Conservation (phyloP, 2,329 filamentous ascomycete species). For the Lomentospora prolificans region DNA sequence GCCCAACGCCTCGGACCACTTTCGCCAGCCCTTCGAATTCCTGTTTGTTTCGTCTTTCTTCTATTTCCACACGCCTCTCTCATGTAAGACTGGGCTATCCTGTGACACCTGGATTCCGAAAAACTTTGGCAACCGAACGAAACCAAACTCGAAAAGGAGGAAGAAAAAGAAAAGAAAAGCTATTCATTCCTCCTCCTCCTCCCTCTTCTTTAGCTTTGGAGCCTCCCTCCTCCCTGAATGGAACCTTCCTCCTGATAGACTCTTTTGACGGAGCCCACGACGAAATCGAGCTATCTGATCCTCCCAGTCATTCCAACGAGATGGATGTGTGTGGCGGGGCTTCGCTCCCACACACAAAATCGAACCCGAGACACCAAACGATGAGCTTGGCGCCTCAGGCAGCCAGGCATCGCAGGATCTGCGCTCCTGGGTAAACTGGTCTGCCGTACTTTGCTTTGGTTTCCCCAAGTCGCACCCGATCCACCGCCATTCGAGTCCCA, state of each 20-base stretch:
- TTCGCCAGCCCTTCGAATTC: background rate
- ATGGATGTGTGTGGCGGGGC: slow-evolving; percentile 4
- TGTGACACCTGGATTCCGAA: background rate
- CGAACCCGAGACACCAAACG: background rate
- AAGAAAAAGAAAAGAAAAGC: background rate
- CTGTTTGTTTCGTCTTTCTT: slow-evolving; percentile 1
- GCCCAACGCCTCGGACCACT: background rate
- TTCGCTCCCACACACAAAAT: slow-evolving; percentile 1
- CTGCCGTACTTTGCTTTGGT: background rate
- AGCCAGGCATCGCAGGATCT: background rate
- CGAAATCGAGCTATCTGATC: background rate
- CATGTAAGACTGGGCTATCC: background rate
- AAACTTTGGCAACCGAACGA: background rate
- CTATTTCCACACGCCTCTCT: background rate
- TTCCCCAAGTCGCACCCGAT: background rate
- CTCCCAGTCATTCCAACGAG: background rate
- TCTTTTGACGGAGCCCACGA: too few relatives aligned
- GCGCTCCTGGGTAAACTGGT: background rate
- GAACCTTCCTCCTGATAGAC: background rate
- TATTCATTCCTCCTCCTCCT: too few relatives aligned
- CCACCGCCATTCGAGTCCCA: slow-evolving; percentile 1
- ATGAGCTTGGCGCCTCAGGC: slow-evolving; percentile 7
- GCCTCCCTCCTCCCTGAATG: too few relatives aligned
- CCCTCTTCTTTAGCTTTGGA: too few relatives aligned
- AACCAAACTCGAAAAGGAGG: too few relatives aligned